Percentiles rank a stretch among this genome's conserved stretches.
Evolutionary conservation across 257 asterid species (phyloP).

Genomic region (Solanum rostratum): DNA sequence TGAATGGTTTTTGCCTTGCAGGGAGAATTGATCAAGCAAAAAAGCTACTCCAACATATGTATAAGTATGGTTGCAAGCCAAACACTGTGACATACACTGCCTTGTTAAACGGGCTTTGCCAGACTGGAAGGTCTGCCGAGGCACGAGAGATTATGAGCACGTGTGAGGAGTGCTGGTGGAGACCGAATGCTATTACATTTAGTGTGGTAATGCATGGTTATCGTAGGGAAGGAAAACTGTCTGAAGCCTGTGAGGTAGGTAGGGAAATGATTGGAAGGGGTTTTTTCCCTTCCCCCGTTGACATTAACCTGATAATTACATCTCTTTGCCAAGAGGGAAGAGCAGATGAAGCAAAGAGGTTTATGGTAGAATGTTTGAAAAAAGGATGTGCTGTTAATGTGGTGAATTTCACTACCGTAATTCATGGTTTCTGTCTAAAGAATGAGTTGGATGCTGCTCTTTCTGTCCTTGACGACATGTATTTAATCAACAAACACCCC

Average conservation of each 20-base stretch:
- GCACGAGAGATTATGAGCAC: constrained; percentile 76
- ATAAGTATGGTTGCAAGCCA: constrained; percentile 77
- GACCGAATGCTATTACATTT: constrained; percentile 73
- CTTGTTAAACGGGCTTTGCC: constrained; percentile 72
- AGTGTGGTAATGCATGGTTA: constrained; percentile 80
- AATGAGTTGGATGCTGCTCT: constrained; percentile 74
- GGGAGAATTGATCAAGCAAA: constrained; percentile 71
- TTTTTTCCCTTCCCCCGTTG: constrained; percentile 70
- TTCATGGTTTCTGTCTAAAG: constrained; percentile 75
- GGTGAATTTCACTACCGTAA: constrained; percentile 73
- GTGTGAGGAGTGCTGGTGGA: constrained; percentile 84
- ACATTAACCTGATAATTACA: constrained; percentile 70
- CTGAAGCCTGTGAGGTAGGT: constrained; percentile 59
- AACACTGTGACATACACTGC: constrained; percentile 75
- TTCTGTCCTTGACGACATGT: constrained; percentile 90
- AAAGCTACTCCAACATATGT: constrained; percentile 68
- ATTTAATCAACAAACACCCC: constrained; percentile 76
- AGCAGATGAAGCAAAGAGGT: constrained; percentile 44
- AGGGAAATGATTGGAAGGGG: constrained; percentile 72
- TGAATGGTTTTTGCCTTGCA: constrained; percentile 54
- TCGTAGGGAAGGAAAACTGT: constrained; percentile 79
- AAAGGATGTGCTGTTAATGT: constrained; percentile 83
- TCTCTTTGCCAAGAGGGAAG: constrained; percentile 49
- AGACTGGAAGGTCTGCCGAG: constrained; percentile 52
- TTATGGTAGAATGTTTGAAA: constrained; percentile 67